Evolutionary conservation across 2,329 filamentous ascomycete genomes (phyloP).

Genomic region (Colletotrichum melonis): DNA sequence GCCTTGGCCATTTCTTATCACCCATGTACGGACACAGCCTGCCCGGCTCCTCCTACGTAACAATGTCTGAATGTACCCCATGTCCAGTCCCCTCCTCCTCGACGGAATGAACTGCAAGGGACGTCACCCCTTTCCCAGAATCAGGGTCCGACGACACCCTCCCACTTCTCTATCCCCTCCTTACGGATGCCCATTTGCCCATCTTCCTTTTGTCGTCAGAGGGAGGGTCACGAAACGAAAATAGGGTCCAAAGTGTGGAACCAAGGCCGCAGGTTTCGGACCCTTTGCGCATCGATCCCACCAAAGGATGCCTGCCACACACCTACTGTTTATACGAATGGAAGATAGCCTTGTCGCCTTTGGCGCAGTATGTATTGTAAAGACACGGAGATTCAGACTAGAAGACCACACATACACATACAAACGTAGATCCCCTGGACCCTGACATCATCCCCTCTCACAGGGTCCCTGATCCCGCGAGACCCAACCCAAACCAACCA

Average conservation of each 20-base stretch:
- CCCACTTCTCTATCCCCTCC: no score
- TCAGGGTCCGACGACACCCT: constrained; percentile 12
- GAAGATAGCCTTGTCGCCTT: not conserved
- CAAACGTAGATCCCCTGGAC: constrained; percentile 20
- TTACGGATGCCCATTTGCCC: not conserved
- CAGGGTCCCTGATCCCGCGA: constrained; percentile 2
- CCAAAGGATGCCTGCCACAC: not conserved
- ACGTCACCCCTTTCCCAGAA: constrained; percentile 17
- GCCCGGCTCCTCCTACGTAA: constrained; percentile 14
- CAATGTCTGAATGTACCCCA: not conserved
- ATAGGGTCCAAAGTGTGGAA: constrained; percentile 1
- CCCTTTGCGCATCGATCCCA: constrained; percentile 27
- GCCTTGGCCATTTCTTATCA: constrained; percentile 1
- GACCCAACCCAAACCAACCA: not conserved
- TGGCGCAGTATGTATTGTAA: not conserved
- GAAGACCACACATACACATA: not conserved
- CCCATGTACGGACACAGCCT: not conserved
- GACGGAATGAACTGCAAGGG: constrained; percentile 16
- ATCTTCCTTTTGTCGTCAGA: constrained; percentile 17
- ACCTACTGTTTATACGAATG: not conserved
- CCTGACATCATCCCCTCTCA: constrained; percentile 31
- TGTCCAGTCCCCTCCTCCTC: not conserved
- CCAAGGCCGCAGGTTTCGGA: constrained; percentile 29
- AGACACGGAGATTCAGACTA: not conserved
- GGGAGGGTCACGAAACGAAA: not conserved